Evolutionary conservation across 768 basidiomycete genomes (phyloP).

Genomic region (Tricholoma sp.): DNA sequence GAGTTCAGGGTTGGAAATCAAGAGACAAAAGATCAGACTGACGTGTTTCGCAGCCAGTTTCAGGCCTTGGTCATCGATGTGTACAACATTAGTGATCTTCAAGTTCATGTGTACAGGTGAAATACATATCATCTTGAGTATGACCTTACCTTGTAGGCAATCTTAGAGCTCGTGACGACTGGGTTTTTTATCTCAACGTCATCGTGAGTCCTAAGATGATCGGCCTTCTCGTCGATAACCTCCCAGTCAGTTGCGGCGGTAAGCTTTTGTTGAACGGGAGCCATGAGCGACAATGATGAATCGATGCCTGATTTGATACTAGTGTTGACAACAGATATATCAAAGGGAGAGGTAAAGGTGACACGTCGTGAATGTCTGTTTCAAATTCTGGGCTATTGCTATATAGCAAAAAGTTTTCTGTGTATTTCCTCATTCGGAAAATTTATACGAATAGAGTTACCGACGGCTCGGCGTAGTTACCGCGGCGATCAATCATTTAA

Average conservation of each 20-base stretch:
- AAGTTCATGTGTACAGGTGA: background rate
- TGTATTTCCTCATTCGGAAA: background rate
- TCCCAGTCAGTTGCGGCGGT: background rate
- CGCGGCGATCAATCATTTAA: background rate
- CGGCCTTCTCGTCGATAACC: constrained; percentile 23
- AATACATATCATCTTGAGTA: background rate
- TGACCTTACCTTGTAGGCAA: constrained; percentile 47
- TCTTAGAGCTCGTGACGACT: constrained; percentile 53
- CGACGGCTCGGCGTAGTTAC: background rate
- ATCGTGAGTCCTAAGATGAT: constrained; percentile 13
- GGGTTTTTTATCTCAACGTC: constrained; percentile 39
- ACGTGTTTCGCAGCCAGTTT: constrained; percentile 65
- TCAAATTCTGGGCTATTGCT: too few relatives aligned
- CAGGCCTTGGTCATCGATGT: constrained; percentile 56
- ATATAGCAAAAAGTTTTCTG: background rate
- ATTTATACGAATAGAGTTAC: background rate
- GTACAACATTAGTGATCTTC: constrained; percentile 58
- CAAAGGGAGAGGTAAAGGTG: background rate
- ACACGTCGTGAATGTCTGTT: background rate
- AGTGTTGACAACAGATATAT: background rate
- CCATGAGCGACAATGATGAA: background rate
- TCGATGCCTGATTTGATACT: background rate
- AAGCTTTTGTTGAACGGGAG: background rate
- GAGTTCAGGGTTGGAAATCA: constrained; percentile 4
- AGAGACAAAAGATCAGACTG: constrained; percentile 16